Conservation (phyloP, 2,329 filamentous ascomycete genomes). For the Waltergamsia citrina region DNA sequence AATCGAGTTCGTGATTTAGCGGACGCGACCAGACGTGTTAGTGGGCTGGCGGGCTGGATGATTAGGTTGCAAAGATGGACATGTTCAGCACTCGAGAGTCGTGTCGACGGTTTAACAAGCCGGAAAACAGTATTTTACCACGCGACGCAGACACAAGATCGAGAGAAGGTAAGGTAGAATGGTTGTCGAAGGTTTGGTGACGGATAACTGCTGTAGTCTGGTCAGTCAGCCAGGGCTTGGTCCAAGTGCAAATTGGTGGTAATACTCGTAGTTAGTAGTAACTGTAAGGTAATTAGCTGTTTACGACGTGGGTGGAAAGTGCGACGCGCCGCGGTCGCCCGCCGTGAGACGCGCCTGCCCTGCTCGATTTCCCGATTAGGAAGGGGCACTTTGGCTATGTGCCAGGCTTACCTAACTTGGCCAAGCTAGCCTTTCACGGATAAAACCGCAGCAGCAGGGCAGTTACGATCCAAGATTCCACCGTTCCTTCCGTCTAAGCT, state of each 20-base stretch:
- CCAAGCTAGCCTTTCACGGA: too few relatives aligned
- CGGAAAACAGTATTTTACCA: too few relatives aligned
- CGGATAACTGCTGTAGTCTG: not conserved
- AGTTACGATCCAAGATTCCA: too few relatives aligned
- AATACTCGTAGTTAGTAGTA: not conserved
- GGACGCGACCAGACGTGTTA: not conserved
- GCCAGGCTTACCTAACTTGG: too few relatives aligned
- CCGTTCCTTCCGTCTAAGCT: too few relatives aligned
- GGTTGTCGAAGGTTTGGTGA: too few relatives aligned
- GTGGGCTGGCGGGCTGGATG: not conserved
- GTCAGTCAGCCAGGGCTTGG: not conserved
- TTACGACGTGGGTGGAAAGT: not conserved
- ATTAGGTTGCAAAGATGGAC: not conserved
- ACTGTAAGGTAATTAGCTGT: not conserved
- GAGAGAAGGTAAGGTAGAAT: not conserved
- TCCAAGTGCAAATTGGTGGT: not conserved
- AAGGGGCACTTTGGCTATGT: not conserved
- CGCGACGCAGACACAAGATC: not conserved
- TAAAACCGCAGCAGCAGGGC: too few relatives aligned
- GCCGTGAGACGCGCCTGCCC: conserved; percentile 2
- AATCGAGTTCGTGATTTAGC: not conserved
- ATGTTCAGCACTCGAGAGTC: conserved; percentile 2
- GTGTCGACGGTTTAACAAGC: too few relatives aligned
- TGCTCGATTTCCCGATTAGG: conserved; percentile 1
- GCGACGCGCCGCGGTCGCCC: conserved; percentile 3